phyloP scores from a whole-genome alignment of 2,329 filamentous ascomycete species.

The Fusarium sp. region DNA sequence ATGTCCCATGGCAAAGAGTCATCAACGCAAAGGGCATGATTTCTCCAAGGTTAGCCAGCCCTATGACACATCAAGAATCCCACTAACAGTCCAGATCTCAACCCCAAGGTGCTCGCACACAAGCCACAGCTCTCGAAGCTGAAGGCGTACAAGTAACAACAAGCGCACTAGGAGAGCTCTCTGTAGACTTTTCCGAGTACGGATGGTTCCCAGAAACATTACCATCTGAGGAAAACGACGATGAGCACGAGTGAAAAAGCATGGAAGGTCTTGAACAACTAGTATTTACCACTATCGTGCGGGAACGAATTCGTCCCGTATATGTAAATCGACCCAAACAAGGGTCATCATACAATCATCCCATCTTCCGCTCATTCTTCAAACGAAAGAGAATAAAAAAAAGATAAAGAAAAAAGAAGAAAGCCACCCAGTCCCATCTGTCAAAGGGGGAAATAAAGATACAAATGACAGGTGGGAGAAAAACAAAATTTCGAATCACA shows the following conservation, averaged over 20 bases:
- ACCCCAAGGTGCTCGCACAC: conserved; percentile 60
- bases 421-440: conserved; percentile 20
- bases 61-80: neutral
- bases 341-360: conserved; percentile 43
- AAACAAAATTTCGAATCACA: conserved; percentile 34
- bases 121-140: conserved; percentile 61
- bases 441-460: conserved; percentile 34
- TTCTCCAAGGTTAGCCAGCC: conserved; percentile 74
- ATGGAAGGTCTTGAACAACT: conserved; percentile 39
- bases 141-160: conserved; percentile 66
- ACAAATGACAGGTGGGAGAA: conserved; percentile 37
- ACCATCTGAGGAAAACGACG: conserved; percentile 56
- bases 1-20: conserved; percentile 95
- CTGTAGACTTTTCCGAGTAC: conserved; percentile 62
- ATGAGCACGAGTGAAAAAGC: conserved; percentile 13
- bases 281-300: conserved; percentile 46
- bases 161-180: conserved; percentile 63
- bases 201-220: conserved; percentile 66
- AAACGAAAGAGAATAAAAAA: conserved; percentile 9
- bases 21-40: conserved; percentile 90
- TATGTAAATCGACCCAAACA: conserved; percentile 41
- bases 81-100: conserved; percentile 55
- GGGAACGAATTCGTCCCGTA: conserved; percentile 25
- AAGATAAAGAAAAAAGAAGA: conserved; percentile 8
- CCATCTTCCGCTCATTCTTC: conserved; percentile 43